Evolutionary conservation across 345 rosid genomes (phyloP).

Genomic region (Salix dunnii): DNA sequence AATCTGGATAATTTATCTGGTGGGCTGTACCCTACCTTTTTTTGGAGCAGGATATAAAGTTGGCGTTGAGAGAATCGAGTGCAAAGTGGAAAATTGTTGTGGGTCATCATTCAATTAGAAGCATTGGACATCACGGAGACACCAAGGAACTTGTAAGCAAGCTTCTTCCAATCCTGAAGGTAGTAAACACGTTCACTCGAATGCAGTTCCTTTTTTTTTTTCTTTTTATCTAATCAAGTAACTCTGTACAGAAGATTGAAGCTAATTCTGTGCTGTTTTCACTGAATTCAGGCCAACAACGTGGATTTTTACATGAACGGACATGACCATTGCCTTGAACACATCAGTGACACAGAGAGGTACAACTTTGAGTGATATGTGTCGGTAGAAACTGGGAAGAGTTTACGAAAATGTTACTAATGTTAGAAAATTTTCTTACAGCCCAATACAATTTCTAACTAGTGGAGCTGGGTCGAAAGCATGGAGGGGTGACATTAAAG

Average conservation of each 20-base stretch:
- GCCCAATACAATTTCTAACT: conserved; percentile 20
- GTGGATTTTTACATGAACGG: conserved; percentile 74
- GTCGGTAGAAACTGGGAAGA: background rate
- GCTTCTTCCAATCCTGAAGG: conserved; percentile 55
- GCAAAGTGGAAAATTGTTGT: conserved; percentile 65
- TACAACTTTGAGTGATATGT: conserved; percentile 4
- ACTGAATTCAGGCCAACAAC: conserved; percentile 28
- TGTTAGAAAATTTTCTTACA: background rate
- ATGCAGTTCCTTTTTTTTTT: background rate
- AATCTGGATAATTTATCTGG: background rate
- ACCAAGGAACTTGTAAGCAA: conserved; percentile 43
- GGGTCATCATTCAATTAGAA: conserved; percentile 60
- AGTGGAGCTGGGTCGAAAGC: conserved; percentile 30
- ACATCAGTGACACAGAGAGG: conserved; percentile 45
- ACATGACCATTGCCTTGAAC: conserved; percentile 65
- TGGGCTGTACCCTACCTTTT: background rate
- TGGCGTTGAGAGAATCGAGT: conserved; percentile 35
- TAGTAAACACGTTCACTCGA: conserved; percentile 20
- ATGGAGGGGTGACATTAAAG: conserved; percentile 23
- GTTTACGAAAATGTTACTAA: background rate
- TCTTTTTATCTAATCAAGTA: background rate
- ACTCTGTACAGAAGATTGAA: background rate
- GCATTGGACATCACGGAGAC: conserved; percentile 56
- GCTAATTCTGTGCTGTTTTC: background rate
- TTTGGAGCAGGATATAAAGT: conserved; percentile 40